Conservation (phyloP, 768 basidiomycete species). For the Lentinus tigrinus region DNA sequence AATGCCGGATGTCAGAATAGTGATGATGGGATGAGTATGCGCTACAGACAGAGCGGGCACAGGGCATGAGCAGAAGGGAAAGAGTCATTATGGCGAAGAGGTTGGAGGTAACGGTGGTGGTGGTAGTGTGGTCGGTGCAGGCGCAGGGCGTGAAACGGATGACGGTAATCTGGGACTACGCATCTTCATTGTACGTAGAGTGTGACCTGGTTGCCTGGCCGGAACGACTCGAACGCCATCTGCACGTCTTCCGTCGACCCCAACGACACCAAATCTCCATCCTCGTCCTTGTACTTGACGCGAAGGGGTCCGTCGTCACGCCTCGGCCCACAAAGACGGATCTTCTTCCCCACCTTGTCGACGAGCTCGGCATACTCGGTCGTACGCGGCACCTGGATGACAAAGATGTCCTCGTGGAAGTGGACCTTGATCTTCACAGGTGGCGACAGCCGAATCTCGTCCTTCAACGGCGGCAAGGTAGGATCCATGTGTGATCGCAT, state of each 20-base stretch:
- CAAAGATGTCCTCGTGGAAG: conserved; percentile 93
- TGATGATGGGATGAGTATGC: conserved; percentile 3
- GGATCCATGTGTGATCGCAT: conserved; percentile 50
- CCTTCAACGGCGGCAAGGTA: conserved; percentile 68
- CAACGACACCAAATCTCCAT: conserved; percentile 86
- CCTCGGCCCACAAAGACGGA: conserved; percentile 83
- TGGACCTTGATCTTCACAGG: conserved; percentile 92
- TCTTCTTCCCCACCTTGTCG: conserved; percentile 90
- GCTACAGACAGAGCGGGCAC: conserved; percentile 4
- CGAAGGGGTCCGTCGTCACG: conserved; percentile 78
- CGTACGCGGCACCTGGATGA: conserved; percentile 80
- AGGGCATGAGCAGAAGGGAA: conserved; percentile 7
- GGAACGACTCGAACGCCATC: conserved; percentile 87
- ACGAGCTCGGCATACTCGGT: conserved; percentile 84
- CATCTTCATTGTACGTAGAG: conserved; percentile 68
- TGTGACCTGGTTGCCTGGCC: conserved; percentile 77
- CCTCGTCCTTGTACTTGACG: conserved; percentile 89
- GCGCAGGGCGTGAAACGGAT: conserved; percentile 8
- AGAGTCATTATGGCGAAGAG: not conserved
- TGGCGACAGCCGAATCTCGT: conserved; percentile 67
- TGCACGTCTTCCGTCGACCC: conserved; percentile 91
- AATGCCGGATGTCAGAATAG: conserved; percentile 15
- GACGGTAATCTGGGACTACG: not conserved
- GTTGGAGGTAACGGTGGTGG: not conserved
- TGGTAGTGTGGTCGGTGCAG: not conserved